These are phyloP conservation scores for Pisolithus thermaeus DNA, from an alignment of 1,284 basidiomycete genomes.

Conservation along the genomic window DNA sequence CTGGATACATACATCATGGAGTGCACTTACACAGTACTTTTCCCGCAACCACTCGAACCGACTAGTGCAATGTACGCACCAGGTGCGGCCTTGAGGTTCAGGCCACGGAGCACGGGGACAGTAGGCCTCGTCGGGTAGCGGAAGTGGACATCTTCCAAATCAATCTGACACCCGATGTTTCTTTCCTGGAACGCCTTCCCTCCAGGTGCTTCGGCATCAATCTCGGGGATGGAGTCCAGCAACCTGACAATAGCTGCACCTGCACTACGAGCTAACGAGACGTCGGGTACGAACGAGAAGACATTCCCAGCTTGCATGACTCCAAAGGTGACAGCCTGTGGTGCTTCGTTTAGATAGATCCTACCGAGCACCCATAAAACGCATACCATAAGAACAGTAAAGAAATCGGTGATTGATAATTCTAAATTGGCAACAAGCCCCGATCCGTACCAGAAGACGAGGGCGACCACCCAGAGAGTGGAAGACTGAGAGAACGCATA, in stretches of 20 bases:
- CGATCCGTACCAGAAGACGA: too few species aligned
- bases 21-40: constrained; percentile 69
- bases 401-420: too few species aligned
- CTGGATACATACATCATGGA: not conserved
- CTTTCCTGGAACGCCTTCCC: constrained; percentile 52
- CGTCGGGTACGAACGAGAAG: too few species aligned
- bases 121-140: constrained; percentile 89
- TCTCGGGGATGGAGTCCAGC: too few species aligned
- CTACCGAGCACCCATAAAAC: constrained; percentile 14
- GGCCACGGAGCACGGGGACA: constrained; percentile 78
- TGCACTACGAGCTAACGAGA: constrained; percentile 63
- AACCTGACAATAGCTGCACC: constrained; percentile 31
- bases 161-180: constrained; percentile 64
- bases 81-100: constrained; percentile 77
- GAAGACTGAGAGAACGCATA: too few species aligned
- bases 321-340: too few species aligned
- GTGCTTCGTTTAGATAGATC: not conserved
- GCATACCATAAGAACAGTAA: not conserved
- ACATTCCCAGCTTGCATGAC: too few species aligned
- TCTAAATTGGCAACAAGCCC: too few species aligned
- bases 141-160: constrained; percentile 86
- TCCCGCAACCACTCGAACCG: constrained; percentile 85
- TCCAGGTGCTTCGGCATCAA: constrained; percentile 39
- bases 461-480: too few species aligned
- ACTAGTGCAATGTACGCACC: constrained; percentile 91